A percentile compares a stretch with the other conserved stretches of the same genome.
These are phyloP conservation scores for Tuber borchii DNA, from an alignment of 495 filamentous ascomycete genomes.

Conservation along the genomic window DNA sequence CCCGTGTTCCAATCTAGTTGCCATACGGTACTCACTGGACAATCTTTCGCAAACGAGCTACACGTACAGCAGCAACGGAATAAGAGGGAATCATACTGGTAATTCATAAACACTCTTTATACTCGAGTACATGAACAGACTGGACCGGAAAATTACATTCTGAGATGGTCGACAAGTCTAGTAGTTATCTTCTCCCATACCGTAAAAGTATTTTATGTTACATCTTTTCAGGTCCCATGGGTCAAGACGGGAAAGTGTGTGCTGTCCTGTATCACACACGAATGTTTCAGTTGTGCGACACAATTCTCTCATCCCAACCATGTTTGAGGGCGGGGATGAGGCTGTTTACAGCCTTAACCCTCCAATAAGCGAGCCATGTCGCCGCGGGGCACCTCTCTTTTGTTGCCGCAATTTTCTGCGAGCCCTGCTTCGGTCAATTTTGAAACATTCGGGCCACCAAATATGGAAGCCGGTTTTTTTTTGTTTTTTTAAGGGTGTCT, in stretches of 20 bases:
- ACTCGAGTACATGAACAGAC: background rate
- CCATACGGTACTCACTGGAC: background rate
- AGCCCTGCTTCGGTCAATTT: background rate
- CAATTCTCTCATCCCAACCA: background rate
- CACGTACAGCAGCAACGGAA: background rate
- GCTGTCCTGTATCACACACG: background rate
- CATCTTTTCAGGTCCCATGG: background rate
- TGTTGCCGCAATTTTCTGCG: background rate
- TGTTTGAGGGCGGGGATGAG: constrained; percentile 3
- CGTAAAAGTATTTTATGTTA: background rate
- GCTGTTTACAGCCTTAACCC: background rate
- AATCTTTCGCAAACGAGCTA: background rate
- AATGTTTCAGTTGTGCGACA: background rate
- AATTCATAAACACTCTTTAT: background rate
- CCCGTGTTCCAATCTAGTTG: constrained; percentile 23
- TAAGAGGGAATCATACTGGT: background rate
- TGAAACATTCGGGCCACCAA: background rate
- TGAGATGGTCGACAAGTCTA: background rate
- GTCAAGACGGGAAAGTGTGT: background rate
- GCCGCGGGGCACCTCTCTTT: background rate
- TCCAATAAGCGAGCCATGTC: constrained; percentile 2
- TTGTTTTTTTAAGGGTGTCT: background rate
- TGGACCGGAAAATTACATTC: background rate
- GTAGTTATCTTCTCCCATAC: constrained; percentile 1
- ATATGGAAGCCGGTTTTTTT: background rate